phyloP scores from a whole-genome alignment of 2,329 filamentous ascomycete species.

The Paracamarosporium sp. region DNA sequence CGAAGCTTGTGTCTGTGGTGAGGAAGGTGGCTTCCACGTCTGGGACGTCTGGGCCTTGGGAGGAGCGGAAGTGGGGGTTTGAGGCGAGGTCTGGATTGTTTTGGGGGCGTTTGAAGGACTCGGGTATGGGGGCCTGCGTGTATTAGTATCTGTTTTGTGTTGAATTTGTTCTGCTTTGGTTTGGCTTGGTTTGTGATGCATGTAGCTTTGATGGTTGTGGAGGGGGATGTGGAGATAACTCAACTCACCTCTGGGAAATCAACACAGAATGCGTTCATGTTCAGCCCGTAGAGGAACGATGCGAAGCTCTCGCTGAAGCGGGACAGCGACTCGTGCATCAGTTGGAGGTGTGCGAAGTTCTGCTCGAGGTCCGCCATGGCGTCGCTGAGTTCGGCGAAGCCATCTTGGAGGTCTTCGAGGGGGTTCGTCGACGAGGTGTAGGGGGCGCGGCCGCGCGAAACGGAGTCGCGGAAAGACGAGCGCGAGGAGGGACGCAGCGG shows the following conservation, averaged over 20 bases:
- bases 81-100: slow-evolving; percentile 29
- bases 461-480: slow-evolving; percentile 75
- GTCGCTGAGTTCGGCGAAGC: slow-evolving; percentile 92
- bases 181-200: background rate
- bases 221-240: background rate
- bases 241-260: slow-evolving; percentile 86
- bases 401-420: slow-evolving; percentile 83
- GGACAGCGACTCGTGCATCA: slow-evolving; percentile 93
- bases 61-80: slow-evolving; percentile 26
- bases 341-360: slow-evolving; percentile 95
- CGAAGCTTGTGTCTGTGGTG: slow-evolving; percentile 91
- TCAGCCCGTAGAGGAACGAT: slow-evolving; percentile 91
- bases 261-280: slow-evolving; percentile 99
- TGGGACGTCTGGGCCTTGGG: slow-evolving; percentile 27
- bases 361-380: slow-evolving; percentile 94
- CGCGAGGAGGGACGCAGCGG: slow-evolving; percentile 89
- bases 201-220: too few species aligned
- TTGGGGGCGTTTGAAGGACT: slow-evolving; percentile 71
- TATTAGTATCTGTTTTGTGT: background rate
- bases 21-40: slow-evolving; percentile 83
- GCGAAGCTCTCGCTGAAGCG: slow-evolving; percentile 97
- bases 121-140: slow-evolving; percentile 76
- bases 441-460: slow-evolving; percentile 47
- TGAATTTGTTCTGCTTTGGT: background rate
- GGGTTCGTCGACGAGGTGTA: slow-evolving; percentile 67